Base-by-base conservation (phyloP, 805 yeast genomes). In the Candida chauliodis region DNA sequence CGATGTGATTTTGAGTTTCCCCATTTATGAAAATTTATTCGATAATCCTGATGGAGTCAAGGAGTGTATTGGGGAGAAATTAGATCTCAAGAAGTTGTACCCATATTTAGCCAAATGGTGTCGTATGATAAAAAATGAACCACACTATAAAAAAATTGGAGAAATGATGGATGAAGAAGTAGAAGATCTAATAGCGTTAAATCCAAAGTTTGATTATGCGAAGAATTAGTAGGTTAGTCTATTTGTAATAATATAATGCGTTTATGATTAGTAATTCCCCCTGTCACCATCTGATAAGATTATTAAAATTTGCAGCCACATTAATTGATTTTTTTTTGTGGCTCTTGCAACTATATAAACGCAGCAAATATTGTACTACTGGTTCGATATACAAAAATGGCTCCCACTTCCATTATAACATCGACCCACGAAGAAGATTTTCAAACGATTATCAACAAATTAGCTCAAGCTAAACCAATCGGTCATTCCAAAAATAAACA, bases 61-160 rank as follows among this genome's bases (percentile, higher is more conserved):
- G 35, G 62, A 61, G 21, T 53, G 61, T 13, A 55, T 63, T 1
- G 64, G 66, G 11, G 64, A 58, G 20, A 64, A 65, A 27, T 40
- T 50, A 27, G 55, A 61, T 30, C 44, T 66, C 15, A 48, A 42
- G 33, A 58, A 57, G 39, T 42, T 52, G 6, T 67, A 54, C 34
- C 73, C 71, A 1, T 54, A 56, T 35, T 48, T 67, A 36, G 62
- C 61, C 3, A 61, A 63, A 7, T 67, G 72, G 71, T 49, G 62
- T 44, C 47, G 48, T 25, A 53, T 53, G 49, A 51, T 64, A 3
- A 52, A 51, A 8, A 50, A 52, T 20, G 58, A 66, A 36, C 68
- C 71, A 0, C 39, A 51, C 11, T 66, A 66, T 46, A 49, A 43
- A 23, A 57, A 55, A 30, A 51, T 66, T 5, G 48, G 55, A 8